Evolutionary conservation across 768 basidiomycete genomes (phyloP), one percentile per base, ranked within the genome.

Genomic region (Suillus brevipes): DNA sequence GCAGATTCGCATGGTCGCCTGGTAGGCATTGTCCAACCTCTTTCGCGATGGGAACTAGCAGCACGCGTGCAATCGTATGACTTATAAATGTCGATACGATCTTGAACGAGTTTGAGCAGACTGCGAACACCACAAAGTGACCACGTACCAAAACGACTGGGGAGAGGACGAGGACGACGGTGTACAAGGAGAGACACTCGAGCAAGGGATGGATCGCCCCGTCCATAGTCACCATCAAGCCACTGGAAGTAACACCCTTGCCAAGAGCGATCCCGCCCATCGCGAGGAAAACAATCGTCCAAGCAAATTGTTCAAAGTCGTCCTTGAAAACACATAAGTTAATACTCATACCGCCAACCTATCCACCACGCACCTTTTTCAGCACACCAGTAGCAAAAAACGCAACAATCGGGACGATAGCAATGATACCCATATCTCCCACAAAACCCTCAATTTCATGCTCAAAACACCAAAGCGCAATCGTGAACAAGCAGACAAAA

Each of bases 231-330:
- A 89, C 85, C 43, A 99, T 82, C 31, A 99, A 82, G 0, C 97
- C 97, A 62, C 94, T 95, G 6, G 92, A 89, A 49, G 86, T 84
- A 18, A 99, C 97, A 6, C 95, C 96, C 71, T 97, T 91, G 63
- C 97, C 97, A 4, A 99, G 85, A 0, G 95, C 94, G 60, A 98
- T 96, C 45, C 97, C 97, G 28, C 97, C 97, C 97, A 98, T 99
- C 5, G 95, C 94, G 65, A 97, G 83, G 79, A 97, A 97, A 34
- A 98, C 94, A 62, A 97, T 94, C 8, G 90, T 90, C 95, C 95
- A 97, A 64, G 91, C 84, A 76, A 95, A 94, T 72, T 94, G 92
- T 72, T 97, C 94, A 75, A 97, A 98, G 77, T 97, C 95, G 65
- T 94, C 94, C 94, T 95, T 73, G 20, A 47, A 28, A 47, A 58